Evolutionary conservation across 495 filamentous ascomycete species (phyloP).

Genomic region (Evansstolkia leycettana): DNA sequence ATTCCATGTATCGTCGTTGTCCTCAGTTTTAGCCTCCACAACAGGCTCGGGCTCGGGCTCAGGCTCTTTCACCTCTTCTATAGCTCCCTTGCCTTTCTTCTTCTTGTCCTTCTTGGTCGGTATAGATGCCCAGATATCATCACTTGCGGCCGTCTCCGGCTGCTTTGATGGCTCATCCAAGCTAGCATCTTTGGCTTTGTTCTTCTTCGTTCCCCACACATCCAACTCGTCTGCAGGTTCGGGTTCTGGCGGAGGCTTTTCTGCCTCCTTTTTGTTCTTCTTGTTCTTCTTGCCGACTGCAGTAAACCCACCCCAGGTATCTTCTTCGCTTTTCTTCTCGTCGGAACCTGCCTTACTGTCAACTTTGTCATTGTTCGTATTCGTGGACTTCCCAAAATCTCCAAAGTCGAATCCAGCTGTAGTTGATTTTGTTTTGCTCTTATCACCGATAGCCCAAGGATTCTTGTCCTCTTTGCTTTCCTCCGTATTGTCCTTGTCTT

Average conservation of each 20-base stretch:
- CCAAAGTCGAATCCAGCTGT: constrained; percentile 35
- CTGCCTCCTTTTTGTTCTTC: constrained; percentile 13
- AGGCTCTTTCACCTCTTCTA: constrained; percentile 7
- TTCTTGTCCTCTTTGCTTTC: constrained; percentile 11
- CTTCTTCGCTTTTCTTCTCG: constrained; percentile 12
- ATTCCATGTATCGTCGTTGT: no score
- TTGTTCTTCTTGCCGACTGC: constrained; percentile 14
- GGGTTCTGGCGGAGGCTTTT: constrained; percentile 3
- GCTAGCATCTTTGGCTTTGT: not conserved
- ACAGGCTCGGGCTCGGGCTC: constrained; percentile 13
- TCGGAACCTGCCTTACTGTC: constrained; percentile 4
- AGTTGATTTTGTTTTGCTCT: constrained; percentile 21
- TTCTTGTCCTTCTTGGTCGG: constrained; percentile 7
- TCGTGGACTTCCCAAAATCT: constrained; percentile 21
- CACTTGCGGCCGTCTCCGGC: constrained; percentile 3
- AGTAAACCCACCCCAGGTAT: constrained; percentile 7
- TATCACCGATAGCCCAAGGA: constrained; percentile 28
- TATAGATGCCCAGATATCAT: constrained; percentile 9
- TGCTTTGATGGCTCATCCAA: not conserved
- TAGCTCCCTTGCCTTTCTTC: constrained; percentile 4
- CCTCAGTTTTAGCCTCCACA: constrained; percentile 4
- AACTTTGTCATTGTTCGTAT: constrained; percentile 1
- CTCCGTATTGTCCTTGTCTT: constrained; percentile 17
- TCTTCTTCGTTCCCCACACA: constrained; percentile 4
- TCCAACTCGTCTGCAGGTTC: constrained; percentile 4